A percentile compares a stretch with the other conserved stretches of the same genome.
phyloP scores from a whole-genome alignment of 169 alveolate species.

The Plasmodium billcollinsi region DNA sequence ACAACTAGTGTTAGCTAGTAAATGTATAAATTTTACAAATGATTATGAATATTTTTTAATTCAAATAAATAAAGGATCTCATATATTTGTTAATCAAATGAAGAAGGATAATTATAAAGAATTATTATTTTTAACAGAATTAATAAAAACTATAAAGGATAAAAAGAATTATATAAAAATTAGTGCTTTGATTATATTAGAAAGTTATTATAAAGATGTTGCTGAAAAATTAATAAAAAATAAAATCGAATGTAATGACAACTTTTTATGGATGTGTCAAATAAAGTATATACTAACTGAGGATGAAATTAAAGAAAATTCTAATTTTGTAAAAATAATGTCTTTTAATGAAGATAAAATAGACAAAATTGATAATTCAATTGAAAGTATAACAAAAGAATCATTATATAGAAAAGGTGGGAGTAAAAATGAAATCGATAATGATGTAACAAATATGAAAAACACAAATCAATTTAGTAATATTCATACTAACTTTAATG shows the following conservation, averaged over 20 bases:
- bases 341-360: conserved; percentile 2
- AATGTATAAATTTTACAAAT: conserved; percentile 69
- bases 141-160: conserved; percentile 68
- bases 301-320: conserved; percentile 27
- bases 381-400: not conserved
- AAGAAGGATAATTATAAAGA: conserved; percentile 62
- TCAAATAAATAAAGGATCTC: conserved; percentile 74
- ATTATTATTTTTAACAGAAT: conserved; percentile 45
- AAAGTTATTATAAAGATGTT: conserved; percentile 74
- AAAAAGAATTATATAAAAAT: conserved; percentile 70
- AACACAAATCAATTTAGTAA: not conserved
- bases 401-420: conserved; percentile 17
- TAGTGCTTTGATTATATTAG: conserved; percentile 59
- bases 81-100: conserved; percentile 69
- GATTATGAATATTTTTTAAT: conserved; percentile 72
- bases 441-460: conserved; percentile 7
- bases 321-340: conserved; percentile 3
- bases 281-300: conserved; percentile 51
- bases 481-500: conserved; percentile 9
- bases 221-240: conserved; percentile 75
- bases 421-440: conserved; percentile 19
- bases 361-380: conserved; percentile 9
- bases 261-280: conserved; percentile 72
- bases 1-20: conserved; percentile 53
- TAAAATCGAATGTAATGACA: conserved; percentile 71